Percentiles rank a stretch among this genome's conserved stretches.
Evolutionary conservation across 1,284 basidiomycete species (phyloP).

Genomic region (Ceratobasidium sp.): DNA sequence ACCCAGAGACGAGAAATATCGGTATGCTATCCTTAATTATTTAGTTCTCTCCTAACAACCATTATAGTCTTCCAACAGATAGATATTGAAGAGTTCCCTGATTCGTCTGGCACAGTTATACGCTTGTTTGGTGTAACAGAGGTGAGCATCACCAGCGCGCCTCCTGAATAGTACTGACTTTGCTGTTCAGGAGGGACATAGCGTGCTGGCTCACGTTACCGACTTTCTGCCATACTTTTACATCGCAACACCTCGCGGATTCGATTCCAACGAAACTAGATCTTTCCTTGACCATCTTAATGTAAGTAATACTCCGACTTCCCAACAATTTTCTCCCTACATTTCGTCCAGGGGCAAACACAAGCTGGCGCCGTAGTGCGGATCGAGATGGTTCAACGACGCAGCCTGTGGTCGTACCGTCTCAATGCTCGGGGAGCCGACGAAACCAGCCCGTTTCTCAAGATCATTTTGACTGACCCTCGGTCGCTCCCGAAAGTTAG

Average conservation of each 20-base stretch:
- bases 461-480: constrained; percentile 80
- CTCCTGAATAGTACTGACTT: constrained; percentile 37
- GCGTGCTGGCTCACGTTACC: constrained; percentile 84
- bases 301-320: constrained; percentile 63
- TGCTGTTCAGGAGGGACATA: constrained; percentile 77
- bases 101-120: constrained; percentile 69
- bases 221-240: constrained; percentile 94
- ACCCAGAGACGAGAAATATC: constrained; percentile 75
- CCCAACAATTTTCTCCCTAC: background rate
- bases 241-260: constrained; percentile 85
- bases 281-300: constrained; percentile 81
- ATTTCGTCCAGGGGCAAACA: constrained; percentile 54
- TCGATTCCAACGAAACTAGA: constrained; percentile 74
- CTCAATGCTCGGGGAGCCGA: constrained; percentile 67
- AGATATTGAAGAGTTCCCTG: constrained; percentile 78
- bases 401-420: constrained; percentile 87
- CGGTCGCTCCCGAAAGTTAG: constrained; percentile 85
- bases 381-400: constrained; percentile 75
- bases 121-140: constrained; percentile 92
- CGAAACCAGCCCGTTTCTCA: constrained; percentile 82
- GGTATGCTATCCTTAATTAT: constrained; percentile 56
- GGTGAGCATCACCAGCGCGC: constrained; percentile 59
- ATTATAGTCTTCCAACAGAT: constrained; percentile 90
- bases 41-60: background rate
- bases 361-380: constrained; percentile 63